Percentiles rank a stretch among this genome's conserved stretches.
Conservation (phyloP, 768 basidiomycete species). For the Termitomyces sp. region DNA sequence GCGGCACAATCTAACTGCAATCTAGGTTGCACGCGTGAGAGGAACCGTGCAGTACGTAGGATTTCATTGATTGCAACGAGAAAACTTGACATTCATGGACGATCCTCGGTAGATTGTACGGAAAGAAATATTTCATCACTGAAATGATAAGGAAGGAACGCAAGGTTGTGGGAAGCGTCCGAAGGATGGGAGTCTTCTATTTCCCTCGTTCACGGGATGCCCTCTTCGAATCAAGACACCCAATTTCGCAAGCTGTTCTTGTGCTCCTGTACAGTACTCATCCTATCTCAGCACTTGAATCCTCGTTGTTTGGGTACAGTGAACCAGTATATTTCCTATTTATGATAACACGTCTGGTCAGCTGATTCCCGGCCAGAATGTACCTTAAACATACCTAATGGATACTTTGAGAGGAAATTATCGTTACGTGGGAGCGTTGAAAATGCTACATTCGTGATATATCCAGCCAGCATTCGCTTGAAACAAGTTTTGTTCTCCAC, state of each 20-base stretch:
- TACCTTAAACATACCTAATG: background rate
- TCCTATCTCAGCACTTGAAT: background rate
- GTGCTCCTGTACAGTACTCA: background rate
- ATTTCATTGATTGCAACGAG: background rate
- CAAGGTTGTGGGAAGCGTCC: background rate
- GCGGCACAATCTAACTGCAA: background rate
- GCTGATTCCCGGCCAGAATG: background rate
- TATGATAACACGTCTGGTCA: background rate
- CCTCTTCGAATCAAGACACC: background rate
- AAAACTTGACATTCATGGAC: constrained; percentile 1
- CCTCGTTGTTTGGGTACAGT: background rate
- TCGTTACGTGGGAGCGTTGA: background rate
- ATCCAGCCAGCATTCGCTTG: background rate
- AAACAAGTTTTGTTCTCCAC: background rate
- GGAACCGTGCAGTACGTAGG: background rate
- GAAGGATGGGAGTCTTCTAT: no score
- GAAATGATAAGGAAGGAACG: background rate
- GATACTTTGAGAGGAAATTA: background rate
- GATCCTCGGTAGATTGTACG: background rate
- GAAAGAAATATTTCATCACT: background rate
- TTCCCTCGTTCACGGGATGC: background rate
- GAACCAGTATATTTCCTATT: background rate
- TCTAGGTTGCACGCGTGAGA: constrained; percentile 2
- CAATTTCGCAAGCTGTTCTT: background rate
- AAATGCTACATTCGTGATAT: background rate